A percentile compares a stretch with the other conserved stretches of the same genome.
phyloP scores from a whole-genome alignment of 768 basidiomycete genomes.

The Holtermanniella nyarrowii region DNA sequence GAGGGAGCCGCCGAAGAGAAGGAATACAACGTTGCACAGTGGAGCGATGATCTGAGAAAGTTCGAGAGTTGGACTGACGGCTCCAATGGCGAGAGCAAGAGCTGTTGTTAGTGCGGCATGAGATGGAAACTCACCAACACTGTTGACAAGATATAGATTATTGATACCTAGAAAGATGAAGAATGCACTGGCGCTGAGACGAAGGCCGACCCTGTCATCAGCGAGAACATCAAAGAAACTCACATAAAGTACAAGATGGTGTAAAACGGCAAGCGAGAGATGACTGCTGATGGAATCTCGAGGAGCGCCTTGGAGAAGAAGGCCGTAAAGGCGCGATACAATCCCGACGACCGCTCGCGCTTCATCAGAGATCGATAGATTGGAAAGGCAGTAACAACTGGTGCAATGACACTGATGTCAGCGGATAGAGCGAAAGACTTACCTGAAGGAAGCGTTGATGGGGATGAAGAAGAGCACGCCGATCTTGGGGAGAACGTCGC shows the following conservation, averaged over 20 bases:
- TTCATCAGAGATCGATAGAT: not conserved
- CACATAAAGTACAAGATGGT: constrained; percentile 11
- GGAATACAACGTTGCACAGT: constrained; percentile 9
- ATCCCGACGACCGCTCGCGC: constrained; percentile 2
- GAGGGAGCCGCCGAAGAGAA: constrained; percentile 8
- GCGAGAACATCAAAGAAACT: not conserved
- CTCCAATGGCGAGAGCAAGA: constrained; percentile 7
- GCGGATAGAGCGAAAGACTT: constrained; percentile 4
- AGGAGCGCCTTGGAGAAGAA: constrained; percentile 3
- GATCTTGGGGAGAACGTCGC: constrained; percentile 7
- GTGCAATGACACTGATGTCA: constrained; percentile 1
- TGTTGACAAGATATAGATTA: constrained; percentile 3
- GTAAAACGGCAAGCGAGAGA: not conserved
- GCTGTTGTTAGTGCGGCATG: no score
- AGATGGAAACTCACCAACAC: constrained; percentile 1
- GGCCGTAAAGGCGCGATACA: constrained; percentile 3
- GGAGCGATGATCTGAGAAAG: constrained; percentile 7
- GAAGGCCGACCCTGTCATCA: constrained; percentile 6
- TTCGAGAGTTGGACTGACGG: constrained; percentile 7
- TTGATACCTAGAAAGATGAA: constrained; percentile 9
- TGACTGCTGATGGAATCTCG: constrained; percentile 6
- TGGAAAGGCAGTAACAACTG: constrained; percentile 4
- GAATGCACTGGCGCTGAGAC: constrained; percentile 1
- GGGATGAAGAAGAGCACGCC: constrained; percentile 11
- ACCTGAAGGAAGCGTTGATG: not conserved